phyloP scores from a whole-genome alignment of 108 stramenopile species.

The Hondaea fermentalgiana region DNA sequence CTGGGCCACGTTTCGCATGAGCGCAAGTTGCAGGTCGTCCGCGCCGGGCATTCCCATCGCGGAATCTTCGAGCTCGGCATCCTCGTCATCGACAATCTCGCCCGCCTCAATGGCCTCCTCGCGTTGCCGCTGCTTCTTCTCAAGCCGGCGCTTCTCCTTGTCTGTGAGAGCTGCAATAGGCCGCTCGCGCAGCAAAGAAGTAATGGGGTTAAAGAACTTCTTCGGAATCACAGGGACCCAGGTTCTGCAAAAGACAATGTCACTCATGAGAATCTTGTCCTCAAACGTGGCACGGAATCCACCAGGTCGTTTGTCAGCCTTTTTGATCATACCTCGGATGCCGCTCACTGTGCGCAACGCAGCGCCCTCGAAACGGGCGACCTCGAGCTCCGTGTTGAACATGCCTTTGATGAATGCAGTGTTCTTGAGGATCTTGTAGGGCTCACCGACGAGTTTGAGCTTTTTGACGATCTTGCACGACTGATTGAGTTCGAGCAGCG shows the following conservation, averaged over 20 bases:
- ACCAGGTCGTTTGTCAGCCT: constrained; percentile 74
- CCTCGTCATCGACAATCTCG: not conserved
- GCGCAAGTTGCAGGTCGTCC: constrained; percentile 53
- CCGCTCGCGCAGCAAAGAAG: constrained; percentile 56
- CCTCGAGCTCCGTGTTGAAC: constrained; percentile 97
- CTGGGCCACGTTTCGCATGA: constrained; percentile 82
- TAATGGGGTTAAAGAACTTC: constrained; percentile 91
- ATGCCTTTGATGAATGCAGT: constrained; percentile 96
- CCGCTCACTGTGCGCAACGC: constrained; percentile 88
- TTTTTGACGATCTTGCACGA: constrained; percentile 91
- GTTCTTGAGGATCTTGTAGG: constrained; percentile 87
- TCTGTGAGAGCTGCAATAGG: not conserved
- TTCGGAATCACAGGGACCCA: constrained; percentile 93
- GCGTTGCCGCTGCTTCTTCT: not conserved
- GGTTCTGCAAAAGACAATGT: constrained; percentile 88
- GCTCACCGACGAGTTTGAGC: constrained; percentile 93
- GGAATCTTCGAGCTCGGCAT: not conserved
- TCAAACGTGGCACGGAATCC: constrained; percentile 95
- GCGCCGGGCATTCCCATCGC: constrained; percentile 1
- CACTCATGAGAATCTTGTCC: constrained; percentile 81
- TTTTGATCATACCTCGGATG: constrained; percentile 89
- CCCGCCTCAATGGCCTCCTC: not conserved
- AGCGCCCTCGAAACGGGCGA: constrained; percentile 83
- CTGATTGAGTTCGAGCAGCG: constrained; percentile 80
- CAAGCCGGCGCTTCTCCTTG: not conserved